Evolutionary conservation across 176 grass and related monocot genomes (phyloP).

Genomic region (Zea mays): Zm-B73-REFERENCE-NAM-5.0 NC_050096.1:99746501-99747000

Average conservation of each 20-base stretch:
- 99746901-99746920: constrained; percentile 98
- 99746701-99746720: constrained; percentile 92
- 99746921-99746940: constrained; percentile 88
- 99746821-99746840: constrained; percentile 99
- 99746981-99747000: constrained; percentile 92
- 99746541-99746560: constrained; percentile 60
- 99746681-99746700: constrained; percentile 75
- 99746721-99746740: constrained; percentile 93
- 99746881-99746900: constrained; percentile 97
- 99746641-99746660: constrained; percentile 99
- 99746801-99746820: constrained; percentile 92
- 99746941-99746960: constrained; percentile 95
- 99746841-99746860: constrained; percentile 97
- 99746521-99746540: constrained; percentile 86
- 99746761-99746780: constrained; percentile 96
- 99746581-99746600: constrained; percentile 99
- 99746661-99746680: constrained; percentile 82
- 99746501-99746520: constrained; percentile 98
- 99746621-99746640: constrained; percentile 95
- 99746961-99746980: constrained; percentile 93
- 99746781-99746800: constrained; percentile 95
- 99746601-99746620: constrained; percentile 88
- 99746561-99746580: constrained; percentile 55
- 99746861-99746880: constrained; percentile 90
- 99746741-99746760: constrained; percentile 96